Conservation (phyloP, 2,329 filamentous ascomycete species). For the Epichloe hybrida region DNA sequence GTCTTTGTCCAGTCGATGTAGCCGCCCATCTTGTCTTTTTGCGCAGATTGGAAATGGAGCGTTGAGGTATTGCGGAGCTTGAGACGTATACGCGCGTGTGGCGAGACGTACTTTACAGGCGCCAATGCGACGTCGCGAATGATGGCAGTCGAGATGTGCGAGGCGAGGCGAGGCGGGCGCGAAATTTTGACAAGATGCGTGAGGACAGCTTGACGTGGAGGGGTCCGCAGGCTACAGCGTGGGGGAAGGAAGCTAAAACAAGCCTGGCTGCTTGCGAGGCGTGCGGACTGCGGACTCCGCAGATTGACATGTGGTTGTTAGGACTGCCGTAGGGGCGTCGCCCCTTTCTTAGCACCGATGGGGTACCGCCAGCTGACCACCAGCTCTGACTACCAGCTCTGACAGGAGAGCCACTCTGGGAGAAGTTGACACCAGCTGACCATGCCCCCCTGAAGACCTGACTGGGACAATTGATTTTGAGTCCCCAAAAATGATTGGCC, state of each 20-base stretch:
- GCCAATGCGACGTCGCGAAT: not conserved
- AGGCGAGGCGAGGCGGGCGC: not conserved
- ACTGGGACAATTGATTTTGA: no score
- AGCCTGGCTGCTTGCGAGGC: not conserved
- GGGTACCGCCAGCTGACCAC: no score
- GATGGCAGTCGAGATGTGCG: not conserved
- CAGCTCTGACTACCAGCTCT: no score
- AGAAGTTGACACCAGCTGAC: no score
- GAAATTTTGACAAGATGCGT: not conserved
- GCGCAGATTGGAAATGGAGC: not conserved
- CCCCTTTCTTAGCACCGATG: no score
- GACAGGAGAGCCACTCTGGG: no score
- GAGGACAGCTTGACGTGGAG: not conserved
- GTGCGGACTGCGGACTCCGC: not conserved
- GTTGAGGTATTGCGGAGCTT: not conserved
- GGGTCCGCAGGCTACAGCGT: not conserved
- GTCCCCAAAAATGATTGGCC: no score
- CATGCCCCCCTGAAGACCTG: no score
- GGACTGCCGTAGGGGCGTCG: no score
- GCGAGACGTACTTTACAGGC: not conserved
- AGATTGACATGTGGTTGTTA: no score
- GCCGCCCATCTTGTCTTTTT: constrained; percentile 15
- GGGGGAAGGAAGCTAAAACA: no score
- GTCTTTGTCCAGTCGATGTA: constrained; percentile 43
- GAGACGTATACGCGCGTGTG: not conserved